Evolutionary conservation across 441 rosid species (phyloP).

Genomic region (Gossypium davidsonii): DNA sequence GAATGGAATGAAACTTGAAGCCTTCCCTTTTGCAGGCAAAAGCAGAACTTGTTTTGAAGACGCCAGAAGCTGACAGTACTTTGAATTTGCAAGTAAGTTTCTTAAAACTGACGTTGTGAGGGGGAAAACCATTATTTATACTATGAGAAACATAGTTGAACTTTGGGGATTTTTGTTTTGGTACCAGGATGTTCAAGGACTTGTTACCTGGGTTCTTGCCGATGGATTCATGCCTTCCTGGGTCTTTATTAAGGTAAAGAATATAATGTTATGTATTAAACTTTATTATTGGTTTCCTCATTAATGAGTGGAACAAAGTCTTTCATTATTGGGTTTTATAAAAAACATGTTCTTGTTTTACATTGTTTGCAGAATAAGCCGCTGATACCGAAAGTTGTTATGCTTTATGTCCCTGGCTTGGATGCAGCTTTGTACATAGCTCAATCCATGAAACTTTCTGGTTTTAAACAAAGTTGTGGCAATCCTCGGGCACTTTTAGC

Average conservation of each 20-base stretch:
- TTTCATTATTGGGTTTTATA: background rate
- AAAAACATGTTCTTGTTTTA: conserved; percentile 8
- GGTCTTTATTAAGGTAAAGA: conserved; percentile 78
- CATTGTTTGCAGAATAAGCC: conserved; percentile 77
- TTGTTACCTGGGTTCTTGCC: conserved; percentile 92
- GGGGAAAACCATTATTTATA: background rate
- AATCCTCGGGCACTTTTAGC: conserved; percentile 76
- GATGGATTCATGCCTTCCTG: conserved; percentile 93
- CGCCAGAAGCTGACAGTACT: conserved; percentile 48
- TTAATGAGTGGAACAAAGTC: background rate
- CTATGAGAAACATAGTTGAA: background rate
- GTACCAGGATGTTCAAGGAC: conserved; percentile 83
- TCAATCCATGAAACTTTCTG: conserved; percentile 55
- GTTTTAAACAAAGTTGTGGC: conserved; percentile 65
- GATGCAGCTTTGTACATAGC: conserved; percentile 84
- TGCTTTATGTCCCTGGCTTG: conserved; percentile 90
- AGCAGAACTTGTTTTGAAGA: conserved; percentile 68
- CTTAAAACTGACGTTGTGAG: background rate
- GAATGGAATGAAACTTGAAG: background rate
- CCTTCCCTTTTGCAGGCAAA: conserved; percentile 52
- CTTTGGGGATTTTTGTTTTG: conserved; percentile 16
- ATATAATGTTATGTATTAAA: background rate
- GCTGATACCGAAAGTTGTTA: conserved; percentile 78
- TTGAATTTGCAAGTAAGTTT: conserved; percentile 64
- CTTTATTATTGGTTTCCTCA: background rate